A percentile compares a stretch with the other conserved stretches of the same genome.
These are phyloP conservation scores for Fusarium dimerum DNA, from an alignment of 2,329 filamentous ascomycete genomes.

Conservation along the genomic window DNA sequence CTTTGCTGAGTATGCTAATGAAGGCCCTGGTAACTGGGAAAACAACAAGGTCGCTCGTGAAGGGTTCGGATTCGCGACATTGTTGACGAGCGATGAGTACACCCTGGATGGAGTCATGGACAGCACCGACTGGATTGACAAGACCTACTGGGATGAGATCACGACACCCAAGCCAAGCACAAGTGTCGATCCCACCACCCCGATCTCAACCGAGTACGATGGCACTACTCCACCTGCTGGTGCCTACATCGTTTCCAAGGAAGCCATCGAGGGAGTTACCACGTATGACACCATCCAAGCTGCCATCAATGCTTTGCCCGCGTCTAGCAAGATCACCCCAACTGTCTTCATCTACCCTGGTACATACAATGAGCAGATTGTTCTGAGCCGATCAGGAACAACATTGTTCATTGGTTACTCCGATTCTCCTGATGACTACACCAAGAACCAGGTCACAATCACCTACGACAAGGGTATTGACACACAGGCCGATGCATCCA, in stretches of 20 bases:
- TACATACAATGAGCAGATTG: slow-evolving; percentile 57
- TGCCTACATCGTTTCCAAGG: slow-evolving; percentile 42
- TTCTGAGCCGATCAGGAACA: slow-evolving; percentile 14
- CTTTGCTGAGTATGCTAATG: slow-evolving; percentile 62
- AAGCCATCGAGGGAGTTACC: slow-evolving; percentile 20
- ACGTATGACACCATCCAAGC: slow-evolving; percentile 30
- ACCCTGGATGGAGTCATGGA: slow-evolving; percentile 19
- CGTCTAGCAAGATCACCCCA: slow-evolving; percentile 22
- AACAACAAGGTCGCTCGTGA: slow-evolving; percentile 21
- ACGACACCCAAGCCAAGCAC: slow-evolving; percentile 21
- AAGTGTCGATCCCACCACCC: slow-evolving; percentile 4
- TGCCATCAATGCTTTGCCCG: slow-evolving; percentile 27
- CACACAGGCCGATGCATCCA: slow-evolving; percentile 22
- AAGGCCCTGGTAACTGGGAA: slow-evolving; percentile 41
- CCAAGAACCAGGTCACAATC: slow-evolving; percentile 24
- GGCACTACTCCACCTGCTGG: slow-evolving; percentile 41
- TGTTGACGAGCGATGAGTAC: slow-evolving; percentile 21
- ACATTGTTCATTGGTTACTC: slow-evolving; percentile 24
- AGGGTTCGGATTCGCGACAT: slow-evolving; percentile 19
- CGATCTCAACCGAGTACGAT: slow-evolving; percentile 34
- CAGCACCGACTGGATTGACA: slow-evolving; percentile 27
- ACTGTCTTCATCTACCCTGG: slow-evolving; percentile 43
- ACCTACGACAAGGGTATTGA: slow-evolving; percentile 24
- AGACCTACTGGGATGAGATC: slow-evolving; percentile 21
- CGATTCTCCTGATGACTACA: slow-evolving; percentile 25